A percentile compares a stretch with the other conserved stretches of the same genome.
phyloP scores from a whole-genome alignment of 306 rosid species.

The Dicorynia guianensis region DNA sequence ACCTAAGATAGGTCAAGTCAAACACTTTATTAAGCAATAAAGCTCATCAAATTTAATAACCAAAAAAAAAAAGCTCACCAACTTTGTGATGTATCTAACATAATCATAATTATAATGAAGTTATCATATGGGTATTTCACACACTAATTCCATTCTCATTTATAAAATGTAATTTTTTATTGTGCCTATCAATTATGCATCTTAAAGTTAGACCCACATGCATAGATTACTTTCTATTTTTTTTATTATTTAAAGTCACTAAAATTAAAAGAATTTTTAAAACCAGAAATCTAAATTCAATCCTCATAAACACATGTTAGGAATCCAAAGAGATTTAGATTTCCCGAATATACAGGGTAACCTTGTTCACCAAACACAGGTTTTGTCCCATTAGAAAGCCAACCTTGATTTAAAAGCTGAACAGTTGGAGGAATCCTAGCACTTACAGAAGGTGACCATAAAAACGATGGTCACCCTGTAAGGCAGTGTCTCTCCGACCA shows the following conservation, averaged over 20 bases:
- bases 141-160: not conserved
- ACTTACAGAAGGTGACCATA: not conserved
- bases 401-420: not conserved
- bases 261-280: too few species aligned
- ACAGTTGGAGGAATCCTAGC: not conserved
- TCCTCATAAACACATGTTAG: too few species aligned
- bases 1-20: too few species aligned
- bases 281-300: too few species aligned
- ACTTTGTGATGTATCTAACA: too few species aligned
- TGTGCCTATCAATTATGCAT: not conserved
- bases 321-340: not conserved
- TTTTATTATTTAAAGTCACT: too few species aligned
- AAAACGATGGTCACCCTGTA: not conserved
- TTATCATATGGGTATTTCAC: not conserved
- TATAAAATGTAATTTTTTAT: not conserved
- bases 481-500: not conserved
- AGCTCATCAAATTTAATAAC: too few species aligned
- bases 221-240: too few species aligned
- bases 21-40: too few species aligned
- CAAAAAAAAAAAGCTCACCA: too few species aligned
- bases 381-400: not conserved
- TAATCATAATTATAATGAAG: too few species aligned
- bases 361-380: not conserved
- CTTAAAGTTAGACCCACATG: too few species aligned
- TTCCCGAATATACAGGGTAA: not conserved